Evolutionary conservation across 179 eudicot species (phyloP).

Genomic region (Spinacia oleracea): DNA sequence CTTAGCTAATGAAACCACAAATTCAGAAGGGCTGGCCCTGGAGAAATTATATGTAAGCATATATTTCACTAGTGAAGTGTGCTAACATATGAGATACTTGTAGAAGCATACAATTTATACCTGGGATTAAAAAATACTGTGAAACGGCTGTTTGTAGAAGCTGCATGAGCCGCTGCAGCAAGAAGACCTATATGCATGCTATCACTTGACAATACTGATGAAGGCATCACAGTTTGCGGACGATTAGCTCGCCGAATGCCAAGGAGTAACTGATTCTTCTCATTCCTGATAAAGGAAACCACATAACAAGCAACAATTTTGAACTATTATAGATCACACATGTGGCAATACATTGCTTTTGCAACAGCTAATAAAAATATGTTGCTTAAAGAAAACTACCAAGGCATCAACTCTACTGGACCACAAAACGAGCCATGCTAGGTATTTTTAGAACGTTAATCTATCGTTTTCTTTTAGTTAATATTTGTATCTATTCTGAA

Average conservation of each 20-base stretch:
- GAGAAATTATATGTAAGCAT: constrained; percentile 7
- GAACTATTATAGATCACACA: constrained; percentile 3
- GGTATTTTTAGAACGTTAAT: background rate
- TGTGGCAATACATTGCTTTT: background rate
- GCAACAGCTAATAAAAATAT: background rate
- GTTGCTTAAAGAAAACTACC: constrained; percentile 9
- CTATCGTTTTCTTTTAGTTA: background rate
- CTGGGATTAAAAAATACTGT: constrained; percentile 71
- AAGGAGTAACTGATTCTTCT: constrained; percentile 63
- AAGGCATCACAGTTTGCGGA: constrained; percentile 67
- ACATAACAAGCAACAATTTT: background rate
- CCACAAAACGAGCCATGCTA: background rate
- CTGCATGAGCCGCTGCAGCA: constrained; percentile 85
- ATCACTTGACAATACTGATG: constrained; percentile 75
- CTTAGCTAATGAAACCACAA: constrained; percentile 66
- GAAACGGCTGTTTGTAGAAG: constrained; percentile 68
- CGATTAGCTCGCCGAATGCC: constrained; percentile 74
- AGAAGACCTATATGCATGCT: constrained; percentile 83
- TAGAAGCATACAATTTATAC: constrained; percentile 24
- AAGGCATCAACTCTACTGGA: background rate
- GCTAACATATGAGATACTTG: background rate
- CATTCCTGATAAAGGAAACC: constrained; percentile 47
- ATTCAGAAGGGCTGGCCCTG: constrained; percentile 81
- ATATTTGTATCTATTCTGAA: background rate
- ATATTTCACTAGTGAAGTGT: background rate